phyloP scores from a whole-genome alignment of 2,329 filamentous ascomycete genomes.

The Graphilbum fragrans region DNA sequence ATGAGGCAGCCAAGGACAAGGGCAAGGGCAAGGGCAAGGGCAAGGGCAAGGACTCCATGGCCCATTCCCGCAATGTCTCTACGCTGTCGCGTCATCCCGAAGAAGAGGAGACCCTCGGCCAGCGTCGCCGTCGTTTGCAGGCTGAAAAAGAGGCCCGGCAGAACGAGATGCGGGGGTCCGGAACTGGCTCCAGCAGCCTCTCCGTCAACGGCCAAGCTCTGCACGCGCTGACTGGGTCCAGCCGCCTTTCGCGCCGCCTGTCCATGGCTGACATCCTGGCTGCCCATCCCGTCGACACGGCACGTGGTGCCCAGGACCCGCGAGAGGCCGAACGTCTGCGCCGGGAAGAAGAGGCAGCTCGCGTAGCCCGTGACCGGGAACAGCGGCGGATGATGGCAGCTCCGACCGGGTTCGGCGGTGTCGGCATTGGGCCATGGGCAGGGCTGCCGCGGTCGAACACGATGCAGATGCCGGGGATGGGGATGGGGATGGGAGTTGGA shows the following conservation, averaged over 20 bases:
- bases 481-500: too few relatives aligned
- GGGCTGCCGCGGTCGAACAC: too few relatives aligned
- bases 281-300: conserved; percentile 26
- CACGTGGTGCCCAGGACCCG: conserved; percentile 19
- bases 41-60: conserved; percentile 13
- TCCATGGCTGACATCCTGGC: conserved; percentile 49
- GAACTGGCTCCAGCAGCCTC: conserved; percentile 9
- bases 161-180: conserved; percentile 32
- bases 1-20: conserved; percentile 20
- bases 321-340: conserved; percentile 28
- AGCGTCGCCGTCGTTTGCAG: conserved; percentile 62
- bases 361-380: conserved; percentile 28
- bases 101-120: conserved; percentile 68
- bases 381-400: too few relatives aligned
- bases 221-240: conserved; percentile 14
- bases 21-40: conserved; percentile 18
- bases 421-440: too few relatives aligned
- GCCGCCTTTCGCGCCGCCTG: conserved; percentile 27
- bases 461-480: too few relatives aligned
- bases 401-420: too few relatives aligned
- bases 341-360: conserved; percentile 27
- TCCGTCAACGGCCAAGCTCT: conserved; percentile 12
- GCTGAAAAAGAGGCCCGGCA: conserved; percentile 54
- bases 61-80: background rate
- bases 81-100: conserved; percentile 15